Conservation (phyloP, 2,329 filamentous ascomycete genomes). For the Graphilbum fragrans region DNA sequence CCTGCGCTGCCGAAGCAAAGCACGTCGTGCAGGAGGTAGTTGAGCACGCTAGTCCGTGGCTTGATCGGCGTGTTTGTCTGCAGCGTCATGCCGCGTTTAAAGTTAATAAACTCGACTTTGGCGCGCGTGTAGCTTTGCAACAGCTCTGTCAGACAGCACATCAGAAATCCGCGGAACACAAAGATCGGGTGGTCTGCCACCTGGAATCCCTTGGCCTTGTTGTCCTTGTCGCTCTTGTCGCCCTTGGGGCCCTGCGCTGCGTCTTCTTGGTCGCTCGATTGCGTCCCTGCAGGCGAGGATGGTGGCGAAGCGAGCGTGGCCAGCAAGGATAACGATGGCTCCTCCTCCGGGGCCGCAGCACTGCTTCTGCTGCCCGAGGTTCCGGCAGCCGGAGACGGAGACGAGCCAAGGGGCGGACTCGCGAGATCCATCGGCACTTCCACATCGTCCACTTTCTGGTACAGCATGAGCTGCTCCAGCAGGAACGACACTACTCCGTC, state of each 20-base stretch:
- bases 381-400: not conserved
- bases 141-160: constrained; percentile 85
- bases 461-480: constrained; percentile 81
- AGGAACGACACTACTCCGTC: constrained; percentile 94
- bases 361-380: not conserved
- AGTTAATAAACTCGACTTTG: constrained; percentile 99
- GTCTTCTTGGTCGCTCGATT: not conserved
- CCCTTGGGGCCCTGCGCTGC: not conserved
- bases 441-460: constrained; percentile 85
- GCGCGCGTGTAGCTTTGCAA: constrained; percentile 84
- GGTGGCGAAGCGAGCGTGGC: constrained; percentile 14
- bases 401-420: not conserved
- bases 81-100: constrained; percentile 80
- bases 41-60: constrained; percentile 81
- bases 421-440: constrained; percentile 27
- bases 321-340: constrained; percentile 15
- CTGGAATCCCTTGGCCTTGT: constrained; percentile 52
- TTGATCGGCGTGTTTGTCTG: constrained; percentile 84
- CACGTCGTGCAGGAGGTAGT: constrained; percentile 81
- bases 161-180: constrained; percentile 87
- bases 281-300: not conserved
- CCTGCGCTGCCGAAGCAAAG: constrained; percentile 47
- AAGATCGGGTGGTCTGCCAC: constrained; percentile 90
- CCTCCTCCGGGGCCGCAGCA: not conserved
- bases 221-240: constrained; percentile 14